Conservation (phyloP, 1,284 basidiomycete genomes). For the Farysia itapuensis region DNA sequence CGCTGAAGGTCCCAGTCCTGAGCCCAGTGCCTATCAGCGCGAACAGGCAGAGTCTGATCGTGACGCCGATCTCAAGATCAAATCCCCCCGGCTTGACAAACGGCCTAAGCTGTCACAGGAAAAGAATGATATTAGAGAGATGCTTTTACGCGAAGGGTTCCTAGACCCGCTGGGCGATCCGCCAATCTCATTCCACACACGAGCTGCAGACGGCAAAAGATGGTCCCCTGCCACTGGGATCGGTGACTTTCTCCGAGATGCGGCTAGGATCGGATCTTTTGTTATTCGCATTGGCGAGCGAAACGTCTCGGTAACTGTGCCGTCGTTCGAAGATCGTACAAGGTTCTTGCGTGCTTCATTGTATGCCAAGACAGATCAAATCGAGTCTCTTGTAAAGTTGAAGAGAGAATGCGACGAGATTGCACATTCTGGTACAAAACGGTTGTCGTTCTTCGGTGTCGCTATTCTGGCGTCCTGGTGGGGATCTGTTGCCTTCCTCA, state of each 20-base stretch:
- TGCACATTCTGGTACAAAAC: conserved; percentile 37
- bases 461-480: conserved; percentile 44
- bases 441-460: conserved; percentile 44
- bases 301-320: conserved; percentile 39
- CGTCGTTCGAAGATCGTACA: conserved; percentile 51
- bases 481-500: conserved; percentile 41
- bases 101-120: conserved; percentile 15
- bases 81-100: conserved; percentile 14
- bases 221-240: conserved; percentile 54
- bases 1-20: conserved; percentile 45
- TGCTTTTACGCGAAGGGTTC: conserved; percentile 31
- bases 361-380: conserved; percentile 44
- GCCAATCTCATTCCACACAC: conserved; percentile 49
- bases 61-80: background rate
- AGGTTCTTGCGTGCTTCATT: conserved; percentile 38
- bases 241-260: conserved; percentile 49
- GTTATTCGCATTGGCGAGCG: conserved; percentile 43
- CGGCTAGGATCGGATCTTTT: conserved; percentile 46
- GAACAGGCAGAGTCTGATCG: conserved; percentile 2
- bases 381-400: conserved; percentile 40
- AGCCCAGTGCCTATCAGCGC: conserved; percentile 18
- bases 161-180: conserved; percentile 40
- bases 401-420: conserved; percentile 49
- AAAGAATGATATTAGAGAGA: conserved; percentile 28
- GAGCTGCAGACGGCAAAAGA: conserved; percentile 39